phyloP scores from a whole-genome alignment of 208 protist genomes.

The Acanthamoeba triangularis region DNA sequence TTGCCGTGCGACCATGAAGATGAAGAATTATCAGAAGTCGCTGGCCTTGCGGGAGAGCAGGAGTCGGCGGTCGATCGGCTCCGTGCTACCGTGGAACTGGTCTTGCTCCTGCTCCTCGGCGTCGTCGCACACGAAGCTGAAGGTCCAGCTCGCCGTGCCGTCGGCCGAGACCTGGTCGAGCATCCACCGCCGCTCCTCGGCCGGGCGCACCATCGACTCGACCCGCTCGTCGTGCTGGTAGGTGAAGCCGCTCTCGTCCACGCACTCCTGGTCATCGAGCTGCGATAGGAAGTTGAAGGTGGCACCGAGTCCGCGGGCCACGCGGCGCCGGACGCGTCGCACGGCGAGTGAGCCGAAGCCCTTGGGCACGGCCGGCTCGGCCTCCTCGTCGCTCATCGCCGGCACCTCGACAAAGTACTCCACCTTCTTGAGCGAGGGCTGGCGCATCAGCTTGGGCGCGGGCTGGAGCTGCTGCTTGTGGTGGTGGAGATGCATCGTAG shows the following conservation, averaged over 20 bases:
- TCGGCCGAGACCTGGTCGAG: not conserved
- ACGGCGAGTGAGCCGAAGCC: not conserved
- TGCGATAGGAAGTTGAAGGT: conserved; percentile 46
- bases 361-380: not conserved
- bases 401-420: conserved; percentile 27
- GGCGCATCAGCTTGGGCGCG: not conserved
- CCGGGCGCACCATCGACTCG: not conserved
- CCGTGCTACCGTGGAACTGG: not conserved
- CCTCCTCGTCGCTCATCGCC: not conserved
- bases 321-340: not conserved
- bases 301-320: not conserved
- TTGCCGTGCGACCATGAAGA: not conserved
- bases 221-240: conserved; percentile 5
- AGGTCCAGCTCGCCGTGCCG: not conserved
- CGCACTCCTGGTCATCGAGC: not conserved
- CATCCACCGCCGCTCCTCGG: conserved; percentile 14
- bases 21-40: not conserved
- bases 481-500: not conserved
- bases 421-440: conserved; percentile 56
- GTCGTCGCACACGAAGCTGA: not conserved
- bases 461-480: conserved; percentile 20
- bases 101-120: not conserved
- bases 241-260: conserved; percentile 28
- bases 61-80: not conserved
- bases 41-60: conserved; percentile 41